A percentile compares a stretch with the other conserved stretches of the same genome.
Evolutionary conservation across 805 yeast species (phyloP).

Genomic region (Starmerella bacillaris): DNA sequence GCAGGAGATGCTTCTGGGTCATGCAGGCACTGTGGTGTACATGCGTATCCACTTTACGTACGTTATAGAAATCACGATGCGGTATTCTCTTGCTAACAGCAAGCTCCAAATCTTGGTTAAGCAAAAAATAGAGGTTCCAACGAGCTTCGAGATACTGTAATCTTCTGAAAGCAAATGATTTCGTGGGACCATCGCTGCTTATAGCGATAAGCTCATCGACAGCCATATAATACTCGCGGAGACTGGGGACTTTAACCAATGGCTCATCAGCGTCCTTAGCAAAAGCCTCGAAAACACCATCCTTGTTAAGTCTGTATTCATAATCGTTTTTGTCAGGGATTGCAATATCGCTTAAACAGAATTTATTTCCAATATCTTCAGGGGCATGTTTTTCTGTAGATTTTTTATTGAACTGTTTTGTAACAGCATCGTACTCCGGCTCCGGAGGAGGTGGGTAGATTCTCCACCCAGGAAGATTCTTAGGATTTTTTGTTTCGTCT

Average conservation of each 20-base stretch:
- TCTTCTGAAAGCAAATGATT: conserved; percentile 87
- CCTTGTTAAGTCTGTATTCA: conserved; percentile 33
- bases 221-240: conserved; percentile 73
- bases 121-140: conserved; percentile 76
- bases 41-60: conserved; percentile 93
- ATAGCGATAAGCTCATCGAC: conserved; percentile 52
- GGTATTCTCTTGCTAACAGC: conserved; percentile 83
- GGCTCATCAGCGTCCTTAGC: conserved; percentile 20
- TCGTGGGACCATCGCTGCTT: conserved; percentile 89
- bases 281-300: conserved; percentile 54
- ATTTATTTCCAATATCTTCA: conserved; percentile 30
- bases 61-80: conserved; percentile 92
- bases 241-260: conserved; percentile 51
- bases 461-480: conserved; percentile 53
- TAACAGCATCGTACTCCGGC: conserved; percentile 58
- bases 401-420: conserved; percentile 30
- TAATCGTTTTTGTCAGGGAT: conserved; percentile 34
- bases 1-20: conserved; percentile 90
- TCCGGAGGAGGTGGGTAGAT: conserved; percentile 89
- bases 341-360: conserved; percentile 37
- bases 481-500: conserved; percentile 62
- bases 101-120: conserved; percentile 85
- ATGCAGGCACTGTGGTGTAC: conserved; percentile 98
- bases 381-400: conserved; percentile 25
- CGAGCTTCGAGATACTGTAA: conserved; percentile 88